Conservation (phyloP, 805 yeast species). For the Candida saitoana region DNA sequence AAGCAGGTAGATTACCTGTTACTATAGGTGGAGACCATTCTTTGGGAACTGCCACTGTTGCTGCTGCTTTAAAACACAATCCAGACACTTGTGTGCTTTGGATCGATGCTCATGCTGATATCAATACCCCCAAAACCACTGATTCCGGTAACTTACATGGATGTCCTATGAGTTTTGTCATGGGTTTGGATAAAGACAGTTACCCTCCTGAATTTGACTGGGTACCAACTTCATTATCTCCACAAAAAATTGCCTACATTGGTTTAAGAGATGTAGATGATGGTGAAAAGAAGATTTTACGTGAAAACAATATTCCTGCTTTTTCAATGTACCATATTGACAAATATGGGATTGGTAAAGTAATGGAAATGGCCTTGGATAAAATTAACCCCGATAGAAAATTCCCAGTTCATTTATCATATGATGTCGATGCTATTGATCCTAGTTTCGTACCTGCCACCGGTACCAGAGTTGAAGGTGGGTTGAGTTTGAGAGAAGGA, state of each 20-base stretch:
- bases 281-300: conserved; percentile 74
- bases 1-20: conserved; percentile 56
- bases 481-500: conserved; percentile 90
- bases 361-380: conserved; percentile 85
- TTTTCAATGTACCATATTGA: conserved; percentile 96
- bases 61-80: conserved; percentile 71
- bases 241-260: conserved; percentile 79
- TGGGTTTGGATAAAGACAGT: conserved; percentile 68
- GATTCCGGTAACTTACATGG: conserved; percentile 93
- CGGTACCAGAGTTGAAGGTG: conserved; percentile 97
- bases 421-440: conserved; percentile 96
- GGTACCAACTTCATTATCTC: conserved; percentile 67
- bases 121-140: conserved; percentile 81
- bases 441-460: conserved; percentile 94
- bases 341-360: conserved; percentile 86
- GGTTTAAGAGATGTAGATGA: conserved; percentile 92
- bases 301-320: conserved; percentile 71
- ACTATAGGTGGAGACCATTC: conserved; percentile 97
- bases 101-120: conserved; percentile 98
- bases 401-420: conserved; percentile 79
- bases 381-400: conserved; percentile 66
- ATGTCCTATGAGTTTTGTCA: conserved; percentile 87
- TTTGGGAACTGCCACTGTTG: conserved; percentile 87
- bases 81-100: conserved; percentile 90
- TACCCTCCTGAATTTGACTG: conserved; percentile 76